phyloP scores from a whole-genome alignment of 163 green algal genomes.

The Chloromonas sp. region DNA sequence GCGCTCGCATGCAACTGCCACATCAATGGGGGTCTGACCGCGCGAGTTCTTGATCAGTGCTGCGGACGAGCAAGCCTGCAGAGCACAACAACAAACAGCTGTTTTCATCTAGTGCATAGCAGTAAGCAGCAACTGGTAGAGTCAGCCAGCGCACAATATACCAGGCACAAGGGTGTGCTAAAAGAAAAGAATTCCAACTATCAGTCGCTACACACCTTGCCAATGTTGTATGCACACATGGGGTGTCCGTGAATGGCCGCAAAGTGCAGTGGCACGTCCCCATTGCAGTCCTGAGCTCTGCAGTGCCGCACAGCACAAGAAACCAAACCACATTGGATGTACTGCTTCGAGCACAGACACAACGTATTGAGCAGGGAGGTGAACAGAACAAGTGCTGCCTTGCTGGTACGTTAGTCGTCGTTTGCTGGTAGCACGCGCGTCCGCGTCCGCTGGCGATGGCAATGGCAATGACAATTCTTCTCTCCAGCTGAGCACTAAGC shows the following conservation, averaged over 20 bases:
- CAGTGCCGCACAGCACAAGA: not conserved
- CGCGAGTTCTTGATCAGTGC: slow-evolving; percentile 46
- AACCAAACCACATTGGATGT: not conserved
- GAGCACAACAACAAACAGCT: not conserved
- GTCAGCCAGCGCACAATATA: no score
- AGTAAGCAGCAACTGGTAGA: no score
- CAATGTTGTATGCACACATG: slow-evolving; percentile 69
- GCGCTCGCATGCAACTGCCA: slow-evolving; percentile 43
- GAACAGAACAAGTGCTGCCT: not conserved
- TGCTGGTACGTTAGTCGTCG: not conserved
- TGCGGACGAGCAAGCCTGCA: slow-evolving; percentile 31
- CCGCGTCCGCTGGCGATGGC: not conserved
- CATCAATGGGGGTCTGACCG: slow-evolving; percentile 50
- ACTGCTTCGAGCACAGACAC: not conserved
- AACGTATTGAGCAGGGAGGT: not conserved
- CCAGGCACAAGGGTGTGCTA: no score
- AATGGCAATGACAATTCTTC: slow-evolving; percentile 1
- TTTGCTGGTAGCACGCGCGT: not conserved
- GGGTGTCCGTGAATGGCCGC: slow-evolving; percentile 54
- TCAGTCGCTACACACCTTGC: slow-evolving; percentile 20
- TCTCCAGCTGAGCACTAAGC: not conserved
- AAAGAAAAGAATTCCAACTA: no score
- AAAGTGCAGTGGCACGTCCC: slow-evolving; percentile 54
- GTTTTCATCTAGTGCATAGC: no score
- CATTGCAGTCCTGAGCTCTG: slow-evolving; percentile 27